phyloP scores from a whole-genome alignment of 371 early-diverging fungal genomes.

The Basidiobolus meristosporus region DNA sequence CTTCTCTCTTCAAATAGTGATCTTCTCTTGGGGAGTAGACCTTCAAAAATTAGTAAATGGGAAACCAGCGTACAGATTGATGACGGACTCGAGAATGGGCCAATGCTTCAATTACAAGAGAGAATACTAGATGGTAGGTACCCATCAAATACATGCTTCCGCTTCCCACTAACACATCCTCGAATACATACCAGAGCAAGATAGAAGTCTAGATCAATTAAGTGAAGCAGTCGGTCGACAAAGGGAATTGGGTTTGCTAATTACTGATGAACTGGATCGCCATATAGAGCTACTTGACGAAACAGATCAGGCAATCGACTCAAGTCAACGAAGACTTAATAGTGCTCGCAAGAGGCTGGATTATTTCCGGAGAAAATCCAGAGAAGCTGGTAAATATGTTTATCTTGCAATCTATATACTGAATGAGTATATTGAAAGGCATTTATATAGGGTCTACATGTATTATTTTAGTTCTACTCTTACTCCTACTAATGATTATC shows the following conservation, averaged over 20 bases:
- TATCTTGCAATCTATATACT: background rate
- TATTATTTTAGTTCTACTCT: background rate
- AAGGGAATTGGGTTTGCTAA: constrained; percentile 47
- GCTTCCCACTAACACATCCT: too few species aligned
- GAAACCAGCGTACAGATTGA: constrained; percentile 7
- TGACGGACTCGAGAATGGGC: constrained; percentile 28
- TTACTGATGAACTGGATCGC: constrained; percentile 53
- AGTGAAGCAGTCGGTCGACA: constrained; percentile 45
- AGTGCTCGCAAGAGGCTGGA: constrained; percentile 21
- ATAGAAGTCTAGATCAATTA: constrained; percentile 48
- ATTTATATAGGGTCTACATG: background rate
- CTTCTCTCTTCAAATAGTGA: too few species aligned
- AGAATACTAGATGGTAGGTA: constrained; percentile 62
- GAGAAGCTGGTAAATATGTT: constrained; percentile 5
- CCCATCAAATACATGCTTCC: too few species aligned
- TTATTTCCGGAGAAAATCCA: constrained; percentile 1
- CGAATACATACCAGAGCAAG: constrained; percentile 51
- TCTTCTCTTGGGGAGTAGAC: too few species aligned
- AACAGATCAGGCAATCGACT: constrained; percentile 41
- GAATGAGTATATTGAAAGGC: too few species aligned
- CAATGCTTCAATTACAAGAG: constrained; percentile 48
- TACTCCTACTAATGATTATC: background rate
- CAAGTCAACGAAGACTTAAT: constrained; percentile 27
- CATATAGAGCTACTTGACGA: constrained; percentile 57
- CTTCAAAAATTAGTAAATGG: too few species aligned